phyloP scores from a whole-genome alignment of 2,329 filamentous ascomycete genomes.

The Diaporthe velutina region DNA sequence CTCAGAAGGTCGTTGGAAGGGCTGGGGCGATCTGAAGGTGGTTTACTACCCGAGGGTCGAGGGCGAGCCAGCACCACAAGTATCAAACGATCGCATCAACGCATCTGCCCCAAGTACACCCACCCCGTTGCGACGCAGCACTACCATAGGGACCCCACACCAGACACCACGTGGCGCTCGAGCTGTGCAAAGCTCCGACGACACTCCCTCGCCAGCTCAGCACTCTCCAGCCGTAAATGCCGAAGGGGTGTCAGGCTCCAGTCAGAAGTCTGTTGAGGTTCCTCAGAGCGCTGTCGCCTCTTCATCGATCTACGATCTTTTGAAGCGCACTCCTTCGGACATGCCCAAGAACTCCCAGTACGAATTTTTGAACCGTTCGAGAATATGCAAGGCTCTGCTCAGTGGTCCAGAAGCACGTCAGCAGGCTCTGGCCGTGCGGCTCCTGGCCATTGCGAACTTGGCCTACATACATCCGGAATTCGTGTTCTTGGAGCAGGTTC shows the following conservation, averaged over 20 bases:
- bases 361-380: constrained; percentile 85
- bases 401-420: constrained; percentile 76
- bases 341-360: constrained; percentile 82
- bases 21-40: constrained; percentile 85
- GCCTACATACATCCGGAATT: constrained; percentile 89
- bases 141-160: constrained; percentile 64
- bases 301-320: constrained; percentile 67
- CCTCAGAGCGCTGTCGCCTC: constrained; percentile 67
- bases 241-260: constrained; percentile 55
- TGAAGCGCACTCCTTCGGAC: constrained; percentile 69
- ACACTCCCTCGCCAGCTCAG: constrained; percentile 62
- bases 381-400: constrained; percentile 84
- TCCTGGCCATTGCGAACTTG: constrained; percentile 90
- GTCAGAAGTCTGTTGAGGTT: constrained; percentile 75
- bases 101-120: constrained; percentile 75
- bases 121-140: constrained; percentile 79
- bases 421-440: constrained; percentile 81
- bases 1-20: constrained; percentile 71
- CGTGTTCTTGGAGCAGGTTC: constrained; percentile 86
- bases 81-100: constrained; percentile 41
- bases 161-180: constrained; percentile 56
- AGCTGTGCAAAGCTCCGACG: constrained; percentile 51
- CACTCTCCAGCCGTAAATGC: constrained; percentile 56
- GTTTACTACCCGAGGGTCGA: constrained; percentile 77
- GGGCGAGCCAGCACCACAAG: constrained; percentile 39